phyloP scores from a whole-genome alignment of 257 asterid genomes.

The Sherardia arvensis region DNA sequence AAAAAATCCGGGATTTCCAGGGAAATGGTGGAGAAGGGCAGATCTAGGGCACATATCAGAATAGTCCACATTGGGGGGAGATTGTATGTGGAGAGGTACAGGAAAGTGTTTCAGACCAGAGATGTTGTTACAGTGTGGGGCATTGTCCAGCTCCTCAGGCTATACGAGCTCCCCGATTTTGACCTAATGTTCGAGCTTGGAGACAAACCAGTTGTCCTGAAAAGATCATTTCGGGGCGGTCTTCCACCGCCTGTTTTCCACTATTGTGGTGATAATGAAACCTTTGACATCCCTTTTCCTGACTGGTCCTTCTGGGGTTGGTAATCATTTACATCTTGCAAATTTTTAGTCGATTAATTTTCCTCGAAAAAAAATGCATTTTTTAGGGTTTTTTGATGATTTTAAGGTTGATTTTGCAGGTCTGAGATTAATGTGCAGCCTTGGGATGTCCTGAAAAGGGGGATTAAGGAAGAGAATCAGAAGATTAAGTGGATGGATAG shows the following conservation, averaged over 20 bases:
- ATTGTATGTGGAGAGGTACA: conserved; percentile 44
- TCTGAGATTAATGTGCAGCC: conserved; percentile 77
- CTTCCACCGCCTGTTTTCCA: conserved; percentile 68
- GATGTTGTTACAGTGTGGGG: conserved; percentile 82
- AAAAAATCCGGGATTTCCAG: conserved; percentile 44
- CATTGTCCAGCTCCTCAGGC: conserved; percentile 62
- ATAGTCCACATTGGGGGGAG: conserved; percentile 46
- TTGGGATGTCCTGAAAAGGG: conserved; percentile 59
- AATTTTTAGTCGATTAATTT: not conserved
- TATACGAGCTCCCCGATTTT: conserved; percentile 54
- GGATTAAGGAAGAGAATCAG: conserved; percentile 38
- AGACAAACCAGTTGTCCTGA: conserved; percentile 50
- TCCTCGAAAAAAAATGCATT: not conserved
- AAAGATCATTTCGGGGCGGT: conserved; percentile 20
- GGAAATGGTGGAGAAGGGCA: conserved; percentile 45
- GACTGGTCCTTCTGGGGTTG: conserved; percentile 99
- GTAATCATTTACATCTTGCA: conserved; percentile 31
- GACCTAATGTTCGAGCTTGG: conserved; percentile 60
- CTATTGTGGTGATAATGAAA: conserved; percentile 47
- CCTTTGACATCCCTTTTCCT: conserved; percentile 67
- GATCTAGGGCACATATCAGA: conserved; percentile 39
- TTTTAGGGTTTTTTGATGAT: not conserved
- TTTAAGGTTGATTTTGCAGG: conserved; percentile 28
- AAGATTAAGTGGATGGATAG: conserved; percentile 55
- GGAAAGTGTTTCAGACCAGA: conserved; percentile 57